Evolutionary conservation across 208 protist genomes (phyloP).

Genomic region (Histomonas meleagridis): DNA sequence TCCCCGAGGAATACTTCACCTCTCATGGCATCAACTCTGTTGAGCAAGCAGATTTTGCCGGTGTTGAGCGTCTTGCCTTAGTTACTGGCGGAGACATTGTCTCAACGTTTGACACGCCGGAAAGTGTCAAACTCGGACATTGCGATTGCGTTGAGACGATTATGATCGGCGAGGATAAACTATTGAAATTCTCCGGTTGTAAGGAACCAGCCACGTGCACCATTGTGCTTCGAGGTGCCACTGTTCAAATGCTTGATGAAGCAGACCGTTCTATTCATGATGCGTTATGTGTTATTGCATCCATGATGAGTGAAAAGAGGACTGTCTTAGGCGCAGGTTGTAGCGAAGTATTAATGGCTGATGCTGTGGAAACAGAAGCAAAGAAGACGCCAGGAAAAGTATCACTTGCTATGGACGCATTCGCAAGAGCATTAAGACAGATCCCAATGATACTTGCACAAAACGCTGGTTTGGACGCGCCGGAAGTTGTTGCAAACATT

Average conservation of each 20-base stretch:
- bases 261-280: slow-evolving; percentile 97
- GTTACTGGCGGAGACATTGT: slow-evolving; percentile 91
- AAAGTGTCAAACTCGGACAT: slow-evolving; percentile 70
- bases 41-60: slow-evolving; percentile 98
- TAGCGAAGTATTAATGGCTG: slow-evolving; percentile 92
- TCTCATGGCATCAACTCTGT: slow-evolving; percentile 77
- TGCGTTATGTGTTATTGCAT: slow-evolving; percentile 91
- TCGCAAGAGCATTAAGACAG: slow-evolving; percentile 77
- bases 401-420: slow-evolving; percentile 73
- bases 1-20: slow-evolving; percentile 94
- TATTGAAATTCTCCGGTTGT: slow-evolving; percentile 89
- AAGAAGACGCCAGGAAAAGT: slow-evolving; percentile 66
- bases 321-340: slow-evolving; percentile 88
- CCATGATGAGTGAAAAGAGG: slow-evolving; percentile 70
- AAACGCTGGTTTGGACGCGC: slow-evolving; percentile 85
- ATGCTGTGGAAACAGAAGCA: slow-evolving; percentile 83
- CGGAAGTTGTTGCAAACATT: slow-evolving; percentile 70
- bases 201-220: slow-evolving; percentile 85
- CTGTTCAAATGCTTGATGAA: slow-evolving; percentile 93
- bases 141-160: slow-evolving; percentile 61
- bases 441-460: slow-evolving; percentile 69
- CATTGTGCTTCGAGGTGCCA: slow-evolving; percentile 94
- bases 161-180: slow-evolving; percentile 88
- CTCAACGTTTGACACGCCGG: slow-evolving; percentile 92
- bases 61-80: slow-evolving; percentile 61